phyloP scores from a whole-genome alignment of 2,329 filamentous ascomycete species.

The Celoporthe dispersa region DNA sequence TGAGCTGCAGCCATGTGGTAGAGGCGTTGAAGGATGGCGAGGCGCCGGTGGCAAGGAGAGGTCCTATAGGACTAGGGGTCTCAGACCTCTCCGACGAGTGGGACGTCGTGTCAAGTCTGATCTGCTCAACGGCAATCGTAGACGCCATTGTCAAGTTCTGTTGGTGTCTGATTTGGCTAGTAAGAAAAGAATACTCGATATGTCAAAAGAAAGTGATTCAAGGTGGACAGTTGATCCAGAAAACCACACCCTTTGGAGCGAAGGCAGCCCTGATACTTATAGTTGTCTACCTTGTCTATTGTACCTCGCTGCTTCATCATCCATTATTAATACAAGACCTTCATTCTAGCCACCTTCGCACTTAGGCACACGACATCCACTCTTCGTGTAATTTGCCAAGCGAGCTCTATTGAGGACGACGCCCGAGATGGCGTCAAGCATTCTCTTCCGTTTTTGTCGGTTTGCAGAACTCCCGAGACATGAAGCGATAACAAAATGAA shows the following conservation, averaged over 20 bases:
- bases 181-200: background rate
- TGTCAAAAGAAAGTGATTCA: background rate
- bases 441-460: background rate
- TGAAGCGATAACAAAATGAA: background rate
- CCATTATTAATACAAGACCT: background rate
- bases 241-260: background rate
- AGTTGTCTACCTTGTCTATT: background rate
- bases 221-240: background rate
- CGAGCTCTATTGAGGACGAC: background rate
- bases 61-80: conserved; percentile 25
- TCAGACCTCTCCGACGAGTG: conserved; percentile 19
- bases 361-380: background rate
- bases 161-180: background rate
- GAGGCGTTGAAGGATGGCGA: conserved; percentile 8
- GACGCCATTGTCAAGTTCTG: conserved; percentile 14
- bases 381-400: background rate
- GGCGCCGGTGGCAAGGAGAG: conserved; percentile 14
- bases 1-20: conserved; percentile 27
- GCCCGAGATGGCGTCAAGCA: background rate
- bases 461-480: background rate
- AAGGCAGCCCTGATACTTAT: background rate
- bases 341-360: background rate
- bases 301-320: background rate
- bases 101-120: conserved; percentile 17
- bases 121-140: background rate